Base-by-base conservation (phyloP, 805 yeast genomes). In the Wickerhamomyces strasburgensis region DNA sequence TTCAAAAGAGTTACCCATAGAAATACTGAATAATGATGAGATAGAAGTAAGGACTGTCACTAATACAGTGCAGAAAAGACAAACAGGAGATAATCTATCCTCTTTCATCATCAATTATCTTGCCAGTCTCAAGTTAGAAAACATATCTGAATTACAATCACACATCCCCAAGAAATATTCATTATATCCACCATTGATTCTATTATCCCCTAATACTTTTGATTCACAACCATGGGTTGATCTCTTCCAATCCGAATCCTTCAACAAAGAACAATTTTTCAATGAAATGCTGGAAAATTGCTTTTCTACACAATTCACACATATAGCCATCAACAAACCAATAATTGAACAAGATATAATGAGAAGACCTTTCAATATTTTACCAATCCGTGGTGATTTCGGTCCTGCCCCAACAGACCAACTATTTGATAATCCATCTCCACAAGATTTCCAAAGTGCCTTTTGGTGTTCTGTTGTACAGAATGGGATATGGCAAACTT, bases 381-480 rank as follows among this genome's bases (percentile, higher is more conserved):
- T 60, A 0, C 80, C 85, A 1, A 33, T 87, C 3, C 65, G 66
- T 49, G 95, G 94, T 0, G 74, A 77, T 35, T 82, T 83, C 58
- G 87, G 85, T 0, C 70, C 77, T 0, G 53, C 39, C 4, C 55
- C 65, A 1, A 52, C 58, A 2, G 36, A 44, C 1, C 21, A 16
- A 32, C 34, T 5, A 13, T 55, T 61, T 41, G 54, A 50, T 0
- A n/a, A 30, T 1, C 83, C 84, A 0, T 46, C 64, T 0, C 32
- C 34, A 3, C 40, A 35, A 0, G 82, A 78, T 47, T 69, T 80
- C 27, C 46, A 58, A 1, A 29, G 50, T 0, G 82, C 84, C 0
- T 73, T 86, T 47, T 86, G 95, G 95, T 83, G 88, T 48, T 58
- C 67, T 9, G 68, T 69, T 1, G 60, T 66, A 3, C 96, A 86